Percentiles rank a stretch among this genome's conserved stretches.
phyloP scores from a whole-genome alignment of 2,329 filamentous ascomycete genomes.

The Sporothrix variecibatus region DNA sequence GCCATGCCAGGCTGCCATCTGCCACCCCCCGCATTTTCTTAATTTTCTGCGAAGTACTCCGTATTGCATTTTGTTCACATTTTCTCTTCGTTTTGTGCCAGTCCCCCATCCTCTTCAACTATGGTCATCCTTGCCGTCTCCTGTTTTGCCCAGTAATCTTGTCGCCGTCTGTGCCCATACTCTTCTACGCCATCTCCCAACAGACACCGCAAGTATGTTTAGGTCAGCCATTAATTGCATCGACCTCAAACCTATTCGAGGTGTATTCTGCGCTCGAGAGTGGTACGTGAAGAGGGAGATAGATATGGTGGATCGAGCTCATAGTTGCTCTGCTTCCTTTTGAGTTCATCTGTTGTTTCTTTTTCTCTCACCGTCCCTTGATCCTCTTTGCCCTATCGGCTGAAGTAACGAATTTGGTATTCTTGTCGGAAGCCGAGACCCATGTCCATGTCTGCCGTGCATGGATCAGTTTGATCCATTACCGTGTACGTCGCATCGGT shows the following conservation, averaged over 20 bases:
- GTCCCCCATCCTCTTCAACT: background rate
- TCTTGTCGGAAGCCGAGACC: background rate
- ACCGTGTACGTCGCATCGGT: too few relatives aligned
- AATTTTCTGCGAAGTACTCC: background rate
- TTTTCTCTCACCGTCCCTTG: background rate
- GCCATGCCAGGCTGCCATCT: background rate
- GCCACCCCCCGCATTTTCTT: too few relatives aligned
- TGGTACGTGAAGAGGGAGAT: background rate
- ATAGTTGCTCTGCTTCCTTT: background rate
- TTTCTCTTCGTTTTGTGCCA: background rate
- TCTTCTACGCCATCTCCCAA: background rate
- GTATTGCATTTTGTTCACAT: background rate
- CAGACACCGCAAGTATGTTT: background rate
- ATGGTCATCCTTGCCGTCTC: background rate
- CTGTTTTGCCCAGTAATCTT: background rate
- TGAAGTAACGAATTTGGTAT: background rate
- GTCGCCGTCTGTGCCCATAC: too few relatives aligned
- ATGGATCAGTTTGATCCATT: background rate
- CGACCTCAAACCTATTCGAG: background rate
- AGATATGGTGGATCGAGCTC: background rate
- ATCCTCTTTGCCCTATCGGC: background rate
- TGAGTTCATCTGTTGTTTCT: background rate
- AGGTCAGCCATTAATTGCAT: background rate
- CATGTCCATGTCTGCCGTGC: constrained; percentile 8
- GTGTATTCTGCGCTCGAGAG: background rate